Evolutionary conservation across 2,329 filamentous ascomycete species (phyloP), one percentile per base, ranked within the genome.

Genomic region (Aspergillus transmontanensis): DNA sequence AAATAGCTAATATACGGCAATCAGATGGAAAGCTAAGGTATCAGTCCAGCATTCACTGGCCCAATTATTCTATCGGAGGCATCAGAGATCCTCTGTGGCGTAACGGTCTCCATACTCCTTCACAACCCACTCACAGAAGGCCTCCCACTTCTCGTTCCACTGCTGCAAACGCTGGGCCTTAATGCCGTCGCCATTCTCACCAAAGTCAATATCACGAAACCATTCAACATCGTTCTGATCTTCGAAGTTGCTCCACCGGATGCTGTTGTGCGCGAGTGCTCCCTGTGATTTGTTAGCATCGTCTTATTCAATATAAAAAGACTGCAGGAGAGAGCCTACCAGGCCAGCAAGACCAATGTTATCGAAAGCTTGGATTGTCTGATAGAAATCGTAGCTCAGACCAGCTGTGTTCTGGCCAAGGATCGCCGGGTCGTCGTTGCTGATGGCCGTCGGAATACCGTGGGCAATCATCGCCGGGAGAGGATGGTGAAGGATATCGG

Each of bases 341-440:
- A 97, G 79, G 0, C 93, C 94, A n/a, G 91, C 92, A 1, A 97
- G 83, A 0, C 93, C 94, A 4, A 97, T 85, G 72, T 95, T 96
- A 62, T 96, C 91, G 88, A 93, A 96, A 0, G 90, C 93, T 77
- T 97, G 93, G 23, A 97, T 81, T 2, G 91, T 90, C 78, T 96
- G 92, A 91, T 92, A 97, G 78, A 96, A 96, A 78, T 97, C 93
- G 78, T 96, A 92, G 10, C 90, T 94, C 85, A 94, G 89, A 32
- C 92, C 93, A 10, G 87, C 89, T 2, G 85, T 87, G 61, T 91
- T 90, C 72, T 96, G 92, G 9, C 93, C 93, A 3, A 97, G 83
- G 73, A 97, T 93, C 1, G 91, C 91, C 1, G 93, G 93, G 74
- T 97, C 93, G 74, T 97, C 94, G 74, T 97, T 96, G 79, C 90